Percentiles rank a stretch among this genome's conserved stretches.
Evolutionary conservation across 1,284 basidiomycete genomes (phyloP).

Genomic region (Fomitopsis palustris): DNA sequence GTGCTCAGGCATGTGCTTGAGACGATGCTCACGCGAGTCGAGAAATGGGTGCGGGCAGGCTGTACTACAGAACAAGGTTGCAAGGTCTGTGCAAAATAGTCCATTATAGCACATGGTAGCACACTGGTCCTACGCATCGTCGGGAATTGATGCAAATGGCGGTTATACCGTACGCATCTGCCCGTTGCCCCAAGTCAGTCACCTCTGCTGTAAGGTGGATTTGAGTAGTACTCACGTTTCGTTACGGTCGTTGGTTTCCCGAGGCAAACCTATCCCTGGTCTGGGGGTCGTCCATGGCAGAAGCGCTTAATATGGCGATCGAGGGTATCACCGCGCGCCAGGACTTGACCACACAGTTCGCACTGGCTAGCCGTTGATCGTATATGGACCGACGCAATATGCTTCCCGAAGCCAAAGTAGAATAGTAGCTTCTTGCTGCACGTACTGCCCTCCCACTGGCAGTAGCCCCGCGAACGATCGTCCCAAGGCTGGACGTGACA

Average conservation of each 20-base stretch:
- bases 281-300: neutral
- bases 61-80: too few species aligned
- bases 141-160: neutral
- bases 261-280: neutral
- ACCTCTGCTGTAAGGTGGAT: neutral
- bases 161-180: neutral
- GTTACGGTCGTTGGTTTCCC: neutral
- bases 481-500: neutral
- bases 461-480: neutral
- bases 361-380: neutral
- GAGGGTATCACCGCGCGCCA: constrained; percentile 1
- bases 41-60: too few species aligned
- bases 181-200: neutral
- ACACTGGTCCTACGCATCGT: neutral
- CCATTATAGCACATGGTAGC: too few species aligned
- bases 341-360: neutral
- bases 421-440: neutral
- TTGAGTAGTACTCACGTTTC: neutral
- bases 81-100: too few species aligned
- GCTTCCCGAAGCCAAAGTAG: constrained; percentile 7
- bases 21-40: too few species aligned
- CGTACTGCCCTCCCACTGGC: neutral
- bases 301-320: constrained; percentile 3
- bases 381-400: constrained; percentile 3
- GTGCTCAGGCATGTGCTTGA: too few species aligned